A percentile compares a stretch with the other conserved stretches of the same genome.
Evolutionary conservation across 192 early-diverging fungal genomes (phyloP).

Genomic region (Spinellus fusiger): DNA sequence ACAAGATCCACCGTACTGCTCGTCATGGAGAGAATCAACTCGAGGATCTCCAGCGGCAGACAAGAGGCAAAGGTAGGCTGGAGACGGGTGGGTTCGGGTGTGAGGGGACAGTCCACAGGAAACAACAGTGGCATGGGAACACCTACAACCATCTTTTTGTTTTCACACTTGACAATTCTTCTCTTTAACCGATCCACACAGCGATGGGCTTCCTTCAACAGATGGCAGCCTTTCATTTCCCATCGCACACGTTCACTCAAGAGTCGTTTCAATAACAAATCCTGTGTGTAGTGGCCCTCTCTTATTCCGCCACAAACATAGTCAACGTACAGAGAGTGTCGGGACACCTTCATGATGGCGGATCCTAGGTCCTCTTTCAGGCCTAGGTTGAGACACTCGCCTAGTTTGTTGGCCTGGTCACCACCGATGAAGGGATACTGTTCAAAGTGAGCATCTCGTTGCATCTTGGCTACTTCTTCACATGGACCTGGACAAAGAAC

Average conservation of each 20-base stretch:
- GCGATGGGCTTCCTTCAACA: conserved; percentile 2
- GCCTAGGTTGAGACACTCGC: conserved; percentile 12
- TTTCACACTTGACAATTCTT: conserved; percentile 21
- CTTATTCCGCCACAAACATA: conserved; percentile 19
- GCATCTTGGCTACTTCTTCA: conserved; percentile 10
- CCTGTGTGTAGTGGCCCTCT: conserved; percentile 20
- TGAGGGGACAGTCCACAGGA: not conserved
- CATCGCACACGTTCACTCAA: conserved; percentile 10
- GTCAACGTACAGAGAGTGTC: conserved; percentile 15
- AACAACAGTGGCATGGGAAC: not conserved
- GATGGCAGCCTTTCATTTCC: conserved; percentile 12
- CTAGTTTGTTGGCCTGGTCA: conserved; percentile 17
- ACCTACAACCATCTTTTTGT: not conserved
- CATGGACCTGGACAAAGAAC: conserved; percentile 27
- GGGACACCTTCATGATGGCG: conserved; percentile 17
- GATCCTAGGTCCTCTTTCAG: conserved; percentile 25
- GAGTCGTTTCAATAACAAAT: conserved; percentile 10
- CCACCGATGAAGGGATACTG: conserved; percentile 27
- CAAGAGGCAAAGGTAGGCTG: not conserved
- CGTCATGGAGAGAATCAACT: conserved; percentile 12
- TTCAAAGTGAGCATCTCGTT: conserved; percentile 13
- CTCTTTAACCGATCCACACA: conserved; percentile 16
- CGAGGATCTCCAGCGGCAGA: conserved; percentile 16
- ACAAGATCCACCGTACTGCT: conserved; percentile 9
- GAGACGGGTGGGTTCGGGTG: not conserved